These are phyloP conservation scores for Tulasnella sp. DNA, from an alignment of 768 basidiomycete genomes.

Conservation along the genomic window DNA sequence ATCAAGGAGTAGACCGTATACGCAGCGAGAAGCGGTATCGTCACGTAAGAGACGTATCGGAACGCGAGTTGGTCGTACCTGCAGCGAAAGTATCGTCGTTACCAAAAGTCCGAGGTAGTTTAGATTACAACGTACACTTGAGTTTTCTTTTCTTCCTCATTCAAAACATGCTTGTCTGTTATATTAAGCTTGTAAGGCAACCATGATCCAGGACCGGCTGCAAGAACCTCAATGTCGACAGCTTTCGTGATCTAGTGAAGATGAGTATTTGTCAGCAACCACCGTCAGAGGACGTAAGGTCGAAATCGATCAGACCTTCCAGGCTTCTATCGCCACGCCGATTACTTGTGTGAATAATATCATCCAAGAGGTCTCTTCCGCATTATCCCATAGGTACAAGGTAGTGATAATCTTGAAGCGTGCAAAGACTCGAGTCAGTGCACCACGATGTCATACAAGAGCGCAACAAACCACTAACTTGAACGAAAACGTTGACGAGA, in stretches of 20 bases:
- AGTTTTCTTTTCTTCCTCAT: constrained; percentile 93
- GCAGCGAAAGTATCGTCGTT: neutral
- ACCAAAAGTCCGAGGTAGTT: neutral
- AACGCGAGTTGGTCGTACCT: constrained; percentile 90
- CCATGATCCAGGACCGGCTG: constrained; percentile 48
- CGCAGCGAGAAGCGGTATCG: constrained; percentile 64
- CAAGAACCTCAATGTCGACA: constrained; percentile 66
- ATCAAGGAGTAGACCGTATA: constrained; percentile 74
- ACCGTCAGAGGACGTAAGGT: no score
- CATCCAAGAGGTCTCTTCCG: constrained; percentile 95
- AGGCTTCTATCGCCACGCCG: constrained; percentile 78
- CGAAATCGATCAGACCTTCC: constrained; percentile 60
- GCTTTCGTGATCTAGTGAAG: constrained; percentile 86
- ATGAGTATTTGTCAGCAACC: no score
- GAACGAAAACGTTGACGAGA: constrained; percentile 82
- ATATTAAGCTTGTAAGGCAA: constrained; percentile 75
- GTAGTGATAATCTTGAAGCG: constrained; percentile 63
- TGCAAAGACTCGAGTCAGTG: neutral
- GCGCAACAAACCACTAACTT: constrained; percentile 19
- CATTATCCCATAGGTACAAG: constrained; percentile 90
- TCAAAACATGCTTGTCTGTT: constrained; percentile 93
- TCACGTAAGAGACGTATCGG: constrained; percentile 85
- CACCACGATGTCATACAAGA: neutral
- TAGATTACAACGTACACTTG: constrained; percentile 57
- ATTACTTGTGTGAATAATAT: constrained; percentile 81